A percentile compares a stretch with the other conserved stretches of the same genome.
phyloP scores from a whole-genome alignment of 805 yeast species.

The Barnettozyma siamensis region DNA sequence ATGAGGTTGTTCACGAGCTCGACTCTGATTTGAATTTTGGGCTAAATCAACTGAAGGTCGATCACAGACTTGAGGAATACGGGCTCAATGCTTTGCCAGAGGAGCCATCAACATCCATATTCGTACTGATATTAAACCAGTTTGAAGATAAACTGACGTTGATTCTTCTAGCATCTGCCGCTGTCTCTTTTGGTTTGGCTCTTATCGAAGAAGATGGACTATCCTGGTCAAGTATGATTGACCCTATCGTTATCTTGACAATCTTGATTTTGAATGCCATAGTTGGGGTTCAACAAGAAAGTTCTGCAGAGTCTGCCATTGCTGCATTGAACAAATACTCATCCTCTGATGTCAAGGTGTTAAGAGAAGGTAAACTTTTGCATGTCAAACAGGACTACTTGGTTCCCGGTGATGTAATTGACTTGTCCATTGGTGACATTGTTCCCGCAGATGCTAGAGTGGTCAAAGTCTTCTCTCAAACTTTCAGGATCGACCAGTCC shows the following conservation, averaged over 20 bases:
- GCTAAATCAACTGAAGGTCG: constrained; percentile 13
- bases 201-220: constrained; percentile 25
- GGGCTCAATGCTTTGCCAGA: constrained; percentile 29
- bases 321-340: constrained; percentile 42
- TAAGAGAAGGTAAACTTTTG: constrained; percentile 36
- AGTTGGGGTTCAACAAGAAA: constrained; percentile 46
- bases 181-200: constrained; percentile 28
- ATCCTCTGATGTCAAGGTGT: constrained; percentile 41
- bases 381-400: constrained; percentile 37
- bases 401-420: constrained; percentile 43
- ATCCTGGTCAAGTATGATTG: constrained; percentile 29
- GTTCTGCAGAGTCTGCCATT: constrained; percentile 46
- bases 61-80: constrained; percentile 13
- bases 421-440: constrained; percentile 34
- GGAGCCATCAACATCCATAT: constrained; percentile 31
- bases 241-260: constrained; percentile 38
- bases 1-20: constrained; percentile 12
- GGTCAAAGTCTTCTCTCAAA: constrained; percentile 32
- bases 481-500: constrained; percentile 40
- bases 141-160: constrained; percentile 32
- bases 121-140: constrained; percentile 30
- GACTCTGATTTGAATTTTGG: constrained; percentile 13
- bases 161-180: constrained; percentile 30
- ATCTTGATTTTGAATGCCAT: constrained; percentile 41
- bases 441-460: constrained; percentile 46